phyloP scores from a whole-genome alignment of 768 basidiomycete genomes.

The Mycena chlorophos region DNA sequence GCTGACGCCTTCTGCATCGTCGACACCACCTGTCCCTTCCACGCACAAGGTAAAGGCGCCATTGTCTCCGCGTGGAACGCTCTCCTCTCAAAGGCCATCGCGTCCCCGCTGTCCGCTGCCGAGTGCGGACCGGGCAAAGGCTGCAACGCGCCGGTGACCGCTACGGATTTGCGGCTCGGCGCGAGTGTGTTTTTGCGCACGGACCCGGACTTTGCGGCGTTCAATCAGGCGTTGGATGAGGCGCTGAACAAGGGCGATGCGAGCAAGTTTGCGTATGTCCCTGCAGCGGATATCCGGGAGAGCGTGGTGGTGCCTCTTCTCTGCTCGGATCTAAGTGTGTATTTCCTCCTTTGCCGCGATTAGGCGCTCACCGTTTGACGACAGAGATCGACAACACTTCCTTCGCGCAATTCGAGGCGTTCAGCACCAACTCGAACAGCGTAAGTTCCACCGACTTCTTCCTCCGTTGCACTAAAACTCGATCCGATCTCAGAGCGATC shows the following conservation, averaged over 20 bases:
- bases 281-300: slow-evolving; percentile 5
- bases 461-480: neutral
- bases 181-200: neutral
- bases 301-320: slow-evolving; percentile 8
- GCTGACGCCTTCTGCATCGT: slow-evolving; percentile 21
- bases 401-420: neutral
- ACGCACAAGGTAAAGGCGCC: slow-evolving; percentile 22
- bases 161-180: slow-evolving; percentile 10
- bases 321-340: slow-evolving; percentile 15
- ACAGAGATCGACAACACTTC: neutral
- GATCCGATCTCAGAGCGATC: slow-evolving; percentile 4
- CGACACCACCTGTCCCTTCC: slow-evolving; percentile 21
- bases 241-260: slow-evolving; percentile 15
- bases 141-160: slow-evolving; percentile 12
- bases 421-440: neutral
- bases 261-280: slow-evolving; percentile 11
- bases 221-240: slow-evolving; percentile 9
- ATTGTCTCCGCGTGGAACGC: slow-evolving; percentile 37
- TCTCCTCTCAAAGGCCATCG: slow-evolving; percentile 1
- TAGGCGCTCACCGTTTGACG: neutral
- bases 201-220: slow-evolving; percentile 13
- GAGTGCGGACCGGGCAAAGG: slow-evolving; percentile 7
- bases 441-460: neutral
- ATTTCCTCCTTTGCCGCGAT: neutral
- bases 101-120: slow-evolving; percentile 11